A percentile compares a stretch with the other conserved stretches of the same genome.
Conservation (phyloP, 2,329 filamentous ascomycete genomes). For the Harringtonia aguacate region DNA sequence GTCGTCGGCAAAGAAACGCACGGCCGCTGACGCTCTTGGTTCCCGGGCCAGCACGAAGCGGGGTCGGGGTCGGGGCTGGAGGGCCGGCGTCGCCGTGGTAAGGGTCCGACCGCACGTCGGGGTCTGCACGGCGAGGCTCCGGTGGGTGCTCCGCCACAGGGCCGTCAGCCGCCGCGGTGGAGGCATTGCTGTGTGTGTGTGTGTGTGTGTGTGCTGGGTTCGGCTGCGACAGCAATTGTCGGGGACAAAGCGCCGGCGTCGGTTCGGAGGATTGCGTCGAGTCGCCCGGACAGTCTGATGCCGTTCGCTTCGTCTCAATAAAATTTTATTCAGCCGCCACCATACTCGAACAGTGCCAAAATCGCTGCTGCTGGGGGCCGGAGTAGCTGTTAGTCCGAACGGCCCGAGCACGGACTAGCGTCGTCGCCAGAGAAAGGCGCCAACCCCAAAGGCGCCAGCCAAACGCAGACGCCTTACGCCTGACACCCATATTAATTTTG, state of each 20-base stretch:
- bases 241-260: too few relatives aligned
- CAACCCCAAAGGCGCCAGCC: too few relatives aligned
- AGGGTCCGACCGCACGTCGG: neutral
- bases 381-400: conserved; percentile 8
- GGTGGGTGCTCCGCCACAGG: conserved; percentile 25
- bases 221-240: too few relatives aligned
- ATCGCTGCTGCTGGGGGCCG: neutral
- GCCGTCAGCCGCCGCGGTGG: conserved; percentile 39
- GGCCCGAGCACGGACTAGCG: neutral
- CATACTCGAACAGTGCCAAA: neutral
- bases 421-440: neutral
- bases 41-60: too few relatives aligned
- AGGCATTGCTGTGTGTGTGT: conserved; percentile 32
- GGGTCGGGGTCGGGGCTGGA: neutral
- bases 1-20: too few relatives aligned
- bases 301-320: neutral
- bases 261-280: neutral
- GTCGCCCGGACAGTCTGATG: neutral
- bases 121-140: conserved; percentile 25
- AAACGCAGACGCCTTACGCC: too few relatives aligned
- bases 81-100: neutral
- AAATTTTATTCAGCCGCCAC: neutral
- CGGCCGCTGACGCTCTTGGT: too few relatives aligned
- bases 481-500: too few relatives aligned
- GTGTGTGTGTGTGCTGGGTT: neutral